These are phyloP conservation scores for Fusarium acutatum DNA, from an alignment of 2,329 filamentous ascomycete species.

Conservation along the genomic window DNA sequence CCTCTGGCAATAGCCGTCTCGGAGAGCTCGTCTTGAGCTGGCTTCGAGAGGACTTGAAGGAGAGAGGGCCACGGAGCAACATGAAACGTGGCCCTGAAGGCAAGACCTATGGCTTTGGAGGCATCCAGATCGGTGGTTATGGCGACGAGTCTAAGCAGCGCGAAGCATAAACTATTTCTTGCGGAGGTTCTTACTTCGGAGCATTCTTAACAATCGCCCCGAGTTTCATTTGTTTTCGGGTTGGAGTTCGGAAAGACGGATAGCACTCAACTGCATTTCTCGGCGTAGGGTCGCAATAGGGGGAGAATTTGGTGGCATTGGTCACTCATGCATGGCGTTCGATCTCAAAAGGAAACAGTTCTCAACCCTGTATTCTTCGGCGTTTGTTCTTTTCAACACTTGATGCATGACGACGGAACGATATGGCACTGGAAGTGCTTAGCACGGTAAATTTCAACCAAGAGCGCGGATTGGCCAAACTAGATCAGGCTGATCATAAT, in stretches of 20 bases:
- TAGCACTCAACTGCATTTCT: slow-evolving; percentile 47
- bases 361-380: slow-evolving; percentile 47
- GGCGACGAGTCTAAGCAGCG: slow-evolving; percentile 60
- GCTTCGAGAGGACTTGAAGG: slow-evolving; percentile 81
- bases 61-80: slow-evolving; percentile 78
- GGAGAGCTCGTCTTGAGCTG: slow-evolving; percentile 89
- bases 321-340: slow-evolving; percentile 32
- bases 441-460: not conserved
- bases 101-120: slow-evolving; percentile 66
- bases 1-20: slow-evolving; percentile 78
- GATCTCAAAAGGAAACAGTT: slow-evolving; percentile 38
- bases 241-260: slow-evolving; percentile 19
- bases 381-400: slow-evolving; percentile 43
- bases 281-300: slow-evolving; percentile 15
- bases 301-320: not conserved
- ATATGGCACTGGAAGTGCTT: slow-evolving; percentile 1
- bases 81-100: slow-evolving; percentile 66
- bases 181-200: not conserved
- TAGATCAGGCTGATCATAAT: slow-evolving; percentile 35
- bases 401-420: slow-evolving; percentile 18
- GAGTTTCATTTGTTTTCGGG: slow-evolving; percentile 6
- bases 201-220: slow-evolving; percentile 37
- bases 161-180: slow-evolving; percentile 32
- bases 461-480: slow-evolving; percentile 38
- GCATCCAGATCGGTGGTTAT: slow-evolving; percentile 64